Base-by-base conservation (phyloP, 805 yeast genomes). In the Kodamaea leandrae region DNA sequence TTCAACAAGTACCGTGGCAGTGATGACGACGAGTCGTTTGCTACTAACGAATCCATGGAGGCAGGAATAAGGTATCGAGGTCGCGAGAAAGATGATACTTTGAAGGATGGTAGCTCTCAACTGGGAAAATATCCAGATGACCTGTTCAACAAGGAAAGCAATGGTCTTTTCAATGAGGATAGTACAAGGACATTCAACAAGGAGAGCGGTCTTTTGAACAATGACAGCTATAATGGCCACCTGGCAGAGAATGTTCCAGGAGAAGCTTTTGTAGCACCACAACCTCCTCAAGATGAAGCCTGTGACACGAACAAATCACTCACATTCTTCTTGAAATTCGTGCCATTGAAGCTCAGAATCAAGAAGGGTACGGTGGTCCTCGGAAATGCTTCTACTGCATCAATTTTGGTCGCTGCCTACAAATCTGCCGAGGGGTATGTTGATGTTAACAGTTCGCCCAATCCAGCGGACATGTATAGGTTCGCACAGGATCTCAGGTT, bases 321-420 rank as follows among this genome's bases (percentile, higher is more conserved):
- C 6, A 39, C 20, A 16, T 49, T 55, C 19, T 36, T 63, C 16
- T 54, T 67, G 17, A 55, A 50, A 16, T 41, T 72, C 9, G 63
- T 87, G 8, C 99, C 99, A 0, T 50, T 91, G 2, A 75, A 77
- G 10, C 36, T 87, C 2, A 61, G 66, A 6, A 66, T 86, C 9
- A 74, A 68, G 33, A 82, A 77, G 42, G 88, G 91, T 1, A 83
- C 96, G 0, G 36, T 87, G 19, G 83, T 87, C 1, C 53, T 88
- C 15, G 99, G 99, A 6, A 91, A 90, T 59, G 71, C 74, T 44
- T 73, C 78, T 12, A 88, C 96, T 0, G 82, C 93, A 1, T 78
- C 90, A 1, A 63, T 93, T 8, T 47, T 85, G 32, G 80, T 88
- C 3, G 66, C 75, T 3, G 80, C 88, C 6, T 83, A 73, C 51